Conservation (phyloP, 2,329 filamentous ascomycete species). For the Pseudopithomyces maydicus region DNA sequence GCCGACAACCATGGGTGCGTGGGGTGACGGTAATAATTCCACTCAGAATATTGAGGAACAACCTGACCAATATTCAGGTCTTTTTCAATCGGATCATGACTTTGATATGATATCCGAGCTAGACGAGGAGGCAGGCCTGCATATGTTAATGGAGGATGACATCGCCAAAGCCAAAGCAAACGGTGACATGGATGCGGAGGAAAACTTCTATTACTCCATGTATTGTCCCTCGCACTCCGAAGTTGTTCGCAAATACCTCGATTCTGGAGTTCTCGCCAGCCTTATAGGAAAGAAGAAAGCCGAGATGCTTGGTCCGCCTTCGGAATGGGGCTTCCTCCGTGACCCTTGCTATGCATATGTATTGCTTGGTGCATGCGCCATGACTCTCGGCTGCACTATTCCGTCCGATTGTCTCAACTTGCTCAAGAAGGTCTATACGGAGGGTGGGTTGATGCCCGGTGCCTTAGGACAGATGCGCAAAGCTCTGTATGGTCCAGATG, state of each 20-base stretch:
- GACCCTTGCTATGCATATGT: conserved; percentile 25
- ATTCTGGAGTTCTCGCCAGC: conserved; percentile 18
- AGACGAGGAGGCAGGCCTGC: conserved; percentile 16
- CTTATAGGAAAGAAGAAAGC: conserved; percentile 18
- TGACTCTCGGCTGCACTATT: conserved; percentile 23
- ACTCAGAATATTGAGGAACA: background rate
- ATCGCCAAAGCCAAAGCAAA: conserved; percentile 15
- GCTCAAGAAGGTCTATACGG: conserved; percentile 24
- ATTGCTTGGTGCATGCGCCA: conserved; percentile 24
- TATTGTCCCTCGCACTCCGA: conserved; percentile 17
- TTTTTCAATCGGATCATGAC: conserved; percentile 29
- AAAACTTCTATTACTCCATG: conserved; percentile 15
- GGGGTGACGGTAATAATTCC: conserved; percentile 16
- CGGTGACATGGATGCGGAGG: conserved; percentile 15
- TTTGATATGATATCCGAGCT: conserved; percentile 21
- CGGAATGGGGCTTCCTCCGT: background rate
- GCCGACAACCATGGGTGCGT: conserved; percentile 19
- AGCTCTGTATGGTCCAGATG: conserved; percentile 23
- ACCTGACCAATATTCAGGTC: conserved; percentile 11
- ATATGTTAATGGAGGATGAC: conserved; percentile 15
- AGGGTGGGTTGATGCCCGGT: conserved; percentile 19
- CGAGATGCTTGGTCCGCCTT: conserved; percentile 11
- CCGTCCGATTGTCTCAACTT: conserved; percentile 12
- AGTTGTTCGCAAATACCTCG: conserved; percentile 23
- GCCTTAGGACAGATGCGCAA: conserved; percentile 23